A percentile compares a stretch with the other conserved stretches of the same genome.
phyloP scores from a whole-genome alignment of 768 basidiomycete species.

The Termitomyces sp. region DNA sequence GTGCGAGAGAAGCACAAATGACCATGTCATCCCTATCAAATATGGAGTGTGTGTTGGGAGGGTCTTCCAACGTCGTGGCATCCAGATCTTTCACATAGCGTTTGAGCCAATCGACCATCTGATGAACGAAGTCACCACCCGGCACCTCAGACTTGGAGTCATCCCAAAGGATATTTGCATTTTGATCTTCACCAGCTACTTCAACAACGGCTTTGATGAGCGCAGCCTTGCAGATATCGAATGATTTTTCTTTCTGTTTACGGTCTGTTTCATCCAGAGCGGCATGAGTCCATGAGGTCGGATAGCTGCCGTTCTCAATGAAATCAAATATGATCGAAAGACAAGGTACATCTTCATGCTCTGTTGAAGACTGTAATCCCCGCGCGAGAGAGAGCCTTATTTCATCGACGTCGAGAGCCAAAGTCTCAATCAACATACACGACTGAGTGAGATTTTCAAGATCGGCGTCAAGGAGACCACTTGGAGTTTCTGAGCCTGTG shows the following conservation, averaged over 20 bases:
- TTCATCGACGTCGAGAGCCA: slow-evolving; percentile 73
- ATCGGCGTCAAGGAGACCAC: slow-evolving; percentile 53
- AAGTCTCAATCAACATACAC: slow-evolving; percentile 71
- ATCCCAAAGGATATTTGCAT: slow-evolving; percentile 75
- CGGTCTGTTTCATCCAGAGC: slow-evolving; percentile 43
- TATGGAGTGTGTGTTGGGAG: slow-evolving; percentile 14
- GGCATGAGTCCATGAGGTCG: slow-evolving; percentile 53
- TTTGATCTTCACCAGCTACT: slow-evolving; percentile 76
- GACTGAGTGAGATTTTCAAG: slow-evolving; percentile 70
- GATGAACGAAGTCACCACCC: slow-evolving; percentile 66
- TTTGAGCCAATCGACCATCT: slow-evolving; percentile 75
- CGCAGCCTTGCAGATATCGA: slow-evolving; percentile 81
- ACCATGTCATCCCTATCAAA: slow-evolving; percentile 62
- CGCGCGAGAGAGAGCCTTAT: slow-evolving; percentile 68
- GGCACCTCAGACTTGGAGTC: slow-evolving; percentile 47
- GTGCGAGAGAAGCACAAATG: slow-evolving; percentile 75
- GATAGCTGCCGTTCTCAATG: slow-evolving; percentile 67
- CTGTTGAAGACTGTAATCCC: slow-evolving; percentile 51
- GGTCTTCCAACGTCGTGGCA: slow-evolving; percentile 21
- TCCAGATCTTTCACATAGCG: slow-evolving; percentile 40
- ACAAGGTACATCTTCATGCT: slow-evolving; percentile 52
- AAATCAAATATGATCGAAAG: slow-evolving; percentile 64
- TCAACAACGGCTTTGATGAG: slow-evolving; percentile 84
- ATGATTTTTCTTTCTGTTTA: slow-evolving; percentile 59
- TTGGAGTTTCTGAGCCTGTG: slow-evolving; percentile 32